phyloP scores from a whole-genome alignment of 2,329 filamentous ascomycete species.

The Dactylellina drechsleri region DNA sequence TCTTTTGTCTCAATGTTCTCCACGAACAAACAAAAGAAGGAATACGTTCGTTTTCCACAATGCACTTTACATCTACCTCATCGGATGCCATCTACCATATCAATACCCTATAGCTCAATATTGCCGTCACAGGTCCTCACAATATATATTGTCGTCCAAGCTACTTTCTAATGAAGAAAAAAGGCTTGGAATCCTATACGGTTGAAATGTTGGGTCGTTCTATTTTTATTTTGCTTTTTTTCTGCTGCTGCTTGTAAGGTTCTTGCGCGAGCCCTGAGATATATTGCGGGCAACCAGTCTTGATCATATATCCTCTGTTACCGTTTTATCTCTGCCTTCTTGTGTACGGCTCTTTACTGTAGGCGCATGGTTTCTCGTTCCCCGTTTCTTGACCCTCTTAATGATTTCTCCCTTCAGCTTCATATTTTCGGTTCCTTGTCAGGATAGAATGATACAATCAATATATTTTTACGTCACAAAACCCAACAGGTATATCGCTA shows the following conservation, averaged over 20 bases:
- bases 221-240: slow-evolving; percentile 14
- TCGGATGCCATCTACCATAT: slow-evolving; percentile 10
- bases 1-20: slow-evolving; percentile 17
- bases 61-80: slow-evolving; percentile 5
- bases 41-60: slow-evolving; percentile 19
- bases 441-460: slow-evolving; percentile 43
- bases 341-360: slow-evolving; percentile 19
- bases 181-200: slow-evolving; percentile 5
- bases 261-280: slow-evolving; percentile 14
- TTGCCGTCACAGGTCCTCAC: background rate
- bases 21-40: slow-evolving; percentile 13
- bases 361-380: slow-evolving; percentile 35
- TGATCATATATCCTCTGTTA: slow-evolving; percentile 10
- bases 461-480: background rate
- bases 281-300: slow-evolving; percentile 19
- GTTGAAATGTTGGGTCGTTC: slow-evolving; percentile 25
- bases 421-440: slow-evolving; percentile 10
- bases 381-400: slow-evolving; percentile 7
- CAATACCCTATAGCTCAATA: background rate
- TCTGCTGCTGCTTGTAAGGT: slow-evolving; percentile 16
- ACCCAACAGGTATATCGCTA: background rate
- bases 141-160: too few species aligned
- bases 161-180: too few species aligned
- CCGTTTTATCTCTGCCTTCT: background rate
- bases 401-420: slow-evolving; percentile 1